phyloP scores from a whole-genome alignment of 352 stramenopile genomes.

The Phytophthora pistaciae region DNA sequence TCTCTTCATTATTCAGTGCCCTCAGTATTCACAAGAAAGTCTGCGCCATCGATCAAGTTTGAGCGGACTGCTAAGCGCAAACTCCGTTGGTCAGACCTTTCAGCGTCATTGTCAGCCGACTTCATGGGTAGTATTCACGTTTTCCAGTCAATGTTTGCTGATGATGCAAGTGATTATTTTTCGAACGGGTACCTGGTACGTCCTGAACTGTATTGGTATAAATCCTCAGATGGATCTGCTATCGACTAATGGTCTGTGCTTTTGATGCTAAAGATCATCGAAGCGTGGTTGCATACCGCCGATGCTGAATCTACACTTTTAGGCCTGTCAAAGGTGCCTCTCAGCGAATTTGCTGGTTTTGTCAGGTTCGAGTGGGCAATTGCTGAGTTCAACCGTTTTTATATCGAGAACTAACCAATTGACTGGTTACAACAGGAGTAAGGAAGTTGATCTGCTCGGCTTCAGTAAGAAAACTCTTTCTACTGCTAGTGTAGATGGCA shows the following conservation, averaged over 20 bases:
- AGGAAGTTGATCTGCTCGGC: background rate
- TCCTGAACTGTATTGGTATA: background rate
- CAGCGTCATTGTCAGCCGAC: conserved; percentile 12
- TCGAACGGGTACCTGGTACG: conserved; percentile 45
- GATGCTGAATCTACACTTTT: conserved; percentile 32
- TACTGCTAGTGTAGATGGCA: conserved; percentile 41
- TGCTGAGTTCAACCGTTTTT: background rate
- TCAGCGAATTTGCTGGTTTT: conserved; percentile 36
- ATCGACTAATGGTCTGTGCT: no score
- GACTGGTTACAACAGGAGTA: background rate
- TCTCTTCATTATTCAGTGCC: conserved; percentile 38
- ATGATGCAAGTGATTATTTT: conserved; percentile 31
- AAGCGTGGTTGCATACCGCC: conserved; percentile 42
- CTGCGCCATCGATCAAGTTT: conserved; percentile 12
- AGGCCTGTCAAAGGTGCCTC: conserved; percentile 45
- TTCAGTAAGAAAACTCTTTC: conserved; percentile 22
- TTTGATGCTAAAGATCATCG: conserved; percentile 42
- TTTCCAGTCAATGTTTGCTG: conserved; percentile 35
- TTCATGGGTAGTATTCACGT: conserved; percentile 35
- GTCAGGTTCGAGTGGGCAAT: conserved; percentile 22
- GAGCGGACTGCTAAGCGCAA: conserved; percentile 42
- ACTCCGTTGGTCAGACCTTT: conserved; percentile 14
- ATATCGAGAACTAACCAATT: background rate
- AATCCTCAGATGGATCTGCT: background rate
- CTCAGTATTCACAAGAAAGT: conserved; percentile 27